Percentiles rank a stretch among this genome's conserved stretches.
Conservation (phyloP, 345 rosid species). For the Eucalyptus pumila region DNA sequence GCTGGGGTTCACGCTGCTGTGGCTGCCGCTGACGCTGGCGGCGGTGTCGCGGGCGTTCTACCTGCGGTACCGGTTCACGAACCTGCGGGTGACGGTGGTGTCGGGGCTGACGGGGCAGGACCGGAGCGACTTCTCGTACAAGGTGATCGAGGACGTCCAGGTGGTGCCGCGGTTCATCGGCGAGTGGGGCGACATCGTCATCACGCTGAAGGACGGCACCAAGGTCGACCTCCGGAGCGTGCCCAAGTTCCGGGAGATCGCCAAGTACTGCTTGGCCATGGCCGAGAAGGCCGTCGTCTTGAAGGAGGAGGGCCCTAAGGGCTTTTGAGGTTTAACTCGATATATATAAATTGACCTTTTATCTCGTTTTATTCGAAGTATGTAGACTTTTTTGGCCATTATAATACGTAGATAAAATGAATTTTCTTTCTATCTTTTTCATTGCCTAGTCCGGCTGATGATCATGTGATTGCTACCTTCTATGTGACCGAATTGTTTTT, state of each 20-base stretch:
- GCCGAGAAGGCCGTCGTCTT: slow-evolving; percentile 44
- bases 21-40: slow-evolving; percentile 92
- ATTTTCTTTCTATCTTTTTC: neutral
- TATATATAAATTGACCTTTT: neutral
- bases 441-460: neutral
- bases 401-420: neutral
- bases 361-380: neutral
- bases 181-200: slow-evolving; percentile 89
- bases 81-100: slow-evolving; percentile 83
- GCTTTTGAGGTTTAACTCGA: neutral
- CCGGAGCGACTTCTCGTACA: slow-evolving; percentile 85
- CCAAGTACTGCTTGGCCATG: slow-evolving; percentile 69
- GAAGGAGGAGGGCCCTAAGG: slow-evolving; percentile 47
- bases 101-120: slow-evolving; percentile 83
- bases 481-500: neutral
- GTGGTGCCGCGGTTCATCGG: slow-evolving; percentile 92
- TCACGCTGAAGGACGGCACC: slow-evolving; percentile 68
- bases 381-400: neutral
- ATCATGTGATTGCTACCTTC: neutral
- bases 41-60: slow-evolving; percentile 75
- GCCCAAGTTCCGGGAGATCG: slow-evolving; percentile 84
- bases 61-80: slow-evolving; percentile 84
- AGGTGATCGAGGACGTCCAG: slow-evolving; percentile 76
- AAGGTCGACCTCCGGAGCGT: slow-evolving; percentile 82
- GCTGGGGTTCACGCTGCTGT: slow-evolving; percentile 74